Evolutionary conservation across 331 rosid genomes (phyloP), one percentile per base, ranked within the genome.

Genomic region (Pyracantha coccinea): DNA sequence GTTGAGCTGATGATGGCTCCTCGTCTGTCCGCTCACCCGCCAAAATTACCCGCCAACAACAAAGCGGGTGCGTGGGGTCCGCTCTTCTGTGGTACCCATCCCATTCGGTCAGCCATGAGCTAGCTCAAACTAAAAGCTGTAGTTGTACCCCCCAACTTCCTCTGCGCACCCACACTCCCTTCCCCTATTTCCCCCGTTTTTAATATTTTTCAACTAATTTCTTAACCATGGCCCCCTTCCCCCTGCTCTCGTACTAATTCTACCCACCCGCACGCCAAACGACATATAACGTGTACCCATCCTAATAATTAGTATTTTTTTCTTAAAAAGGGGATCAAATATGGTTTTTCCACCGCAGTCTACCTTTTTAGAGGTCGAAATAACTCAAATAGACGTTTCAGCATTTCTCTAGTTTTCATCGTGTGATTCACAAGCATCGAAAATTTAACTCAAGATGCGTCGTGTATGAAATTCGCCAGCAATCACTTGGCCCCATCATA

Each of bases 41-140:
- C 83, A 78, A 68, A 77, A 68, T 28, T 68, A 73, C 85, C 85
- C 79, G 79, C 85, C 79, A 31, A 78, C 77, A 55, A 74, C 57
- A 58, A 19, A 58, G 21, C 6, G 66, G 66, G 45, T 20, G 66
- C 66, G 20, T 60, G 20, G 66, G 71, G 32, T 20, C 3, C 25
- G 59, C 5, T 19, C 29, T 7, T 10, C 4, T 6, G 63, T 17
- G 76, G 85, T 82, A 25, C 65, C 85, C 75, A 19, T 19, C 19
- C 2, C n/a, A 32, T 31, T 33, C 58, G 20, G 78, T 66, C 71
- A 68, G 61, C 63, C 58, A 68, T 33, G 67, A 72, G 66, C n/a
- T 58, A 58, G 20, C 28, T 2, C 21, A 57, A 57, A 57, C 20
- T 50, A 50, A 15, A 50, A 50, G 17, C n/a, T 50, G 2, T 11